Percentiles rank a stretch among this genome's conserved stretches.
Conservation (phyloP, 768 basidiomycete species). For the Lactarius pseudohatsudake region DNA sequence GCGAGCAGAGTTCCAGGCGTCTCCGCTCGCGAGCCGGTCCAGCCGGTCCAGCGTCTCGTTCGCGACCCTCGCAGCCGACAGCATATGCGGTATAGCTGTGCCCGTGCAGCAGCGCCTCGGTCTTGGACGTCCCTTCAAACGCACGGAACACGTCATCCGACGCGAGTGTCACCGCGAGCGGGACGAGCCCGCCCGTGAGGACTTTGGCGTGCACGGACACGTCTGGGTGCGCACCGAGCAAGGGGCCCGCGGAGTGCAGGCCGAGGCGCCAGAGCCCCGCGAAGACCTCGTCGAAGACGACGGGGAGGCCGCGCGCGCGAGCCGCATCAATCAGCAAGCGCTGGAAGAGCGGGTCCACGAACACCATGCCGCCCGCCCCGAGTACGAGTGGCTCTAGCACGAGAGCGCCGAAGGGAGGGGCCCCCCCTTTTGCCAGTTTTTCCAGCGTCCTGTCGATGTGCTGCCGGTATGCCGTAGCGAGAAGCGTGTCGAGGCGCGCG, state of each 20-base stretch:
- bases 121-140: conserved; percentile 73
- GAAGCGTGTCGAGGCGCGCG: conserved; percentile 52
- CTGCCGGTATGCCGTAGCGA: conserved; percentile 62
- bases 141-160: conserved; percentile 75
- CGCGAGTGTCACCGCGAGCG: conserved; percentile 78
- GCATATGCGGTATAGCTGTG: conserved; percentile 97
- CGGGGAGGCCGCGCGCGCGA: conserved; percentile 75
- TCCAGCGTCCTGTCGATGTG: conserved; percentile 58
- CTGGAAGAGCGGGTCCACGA: conserved; percentile 97
- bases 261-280: conserved; percentile 90
- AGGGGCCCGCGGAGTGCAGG: conserved; percentile 55
- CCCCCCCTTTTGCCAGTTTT: conserved; percentile 42
- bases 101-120: conserved; percentile 87
- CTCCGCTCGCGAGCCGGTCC: conserved; percentile 47
- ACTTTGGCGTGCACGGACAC: conserved; percentile 92
- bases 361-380: conserved; percentile 96
- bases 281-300: conserved; percentile 97
- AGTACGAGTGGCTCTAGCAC: conserved; percentile 91
- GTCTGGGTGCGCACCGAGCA: conserved; percentile 78
- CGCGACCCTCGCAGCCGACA: conserved; percentile 90
- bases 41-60: conserved; percentile 72
- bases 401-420: conserved; percentile 61
- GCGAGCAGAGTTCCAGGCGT: conserved; percentile 60
- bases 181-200: conserved; percentile 89
- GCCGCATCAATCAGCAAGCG: conserved; percentile 81